phyloP scores from a whole-genome alignment of 169 alveolate genomes.

The Plasmodium billcollinsi region DNA sequence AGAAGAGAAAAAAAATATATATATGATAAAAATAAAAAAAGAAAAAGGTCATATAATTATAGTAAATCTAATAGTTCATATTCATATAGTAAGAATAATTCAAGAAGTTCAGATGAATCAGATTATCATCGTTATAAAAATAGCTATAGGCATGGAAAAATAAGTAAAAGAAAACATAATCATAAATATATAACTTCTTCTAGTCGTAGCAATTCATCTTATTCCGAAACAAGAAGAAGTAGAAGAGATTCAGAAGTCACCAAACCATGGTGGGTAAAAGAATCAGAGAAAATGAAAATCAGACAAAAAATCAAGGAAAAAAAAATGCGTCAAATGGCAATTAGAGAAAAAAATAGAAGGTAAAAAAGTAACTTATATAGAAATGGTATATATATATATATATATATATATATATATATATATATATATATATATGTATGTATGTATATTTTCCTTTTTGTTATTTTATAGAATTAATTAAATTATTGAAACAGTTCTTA shows the following conservation, averaged over 20 bases:
- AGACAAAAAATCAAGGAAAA: constrained; percentile 61
- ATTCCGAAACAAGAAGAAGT: constrained; percentile 29
- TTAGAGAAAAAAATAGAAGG: constrained; percentile 26
- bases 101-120: constrained; percentile 39
- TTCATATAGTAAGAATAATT: constrained; percentile 5
- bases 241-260: constrained; percentile 21
- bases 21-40: constrained; percentile 3
- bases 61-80: constrained; percentile 17
- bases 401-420: background rate
- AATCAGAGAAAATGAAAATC: constrained; percentile 67
- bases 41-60: constrained; percentile 6
- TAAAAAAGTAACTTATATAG: background rate
- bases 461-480: background rate
- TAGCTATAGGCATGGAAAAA: background rate
- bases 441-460: background rate
- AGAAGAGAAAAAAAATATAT: constrained; percentile 12
- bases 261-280: constrained; percentile 75
- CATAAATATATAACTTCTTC: constrained; percentile 17
- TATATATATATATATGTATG: background rate
- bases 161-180: background rate
- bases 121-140: constrained; percentile 2
- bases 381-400: background rate
- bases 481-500: background rate
- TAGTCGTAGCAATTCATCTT: constrained; percentile 20
- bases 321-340: constrained; percentile 41